phyloP scores from a whole-genome alignment of 75 land plant genomes.

The Selaginella tamariscina region DNA sequence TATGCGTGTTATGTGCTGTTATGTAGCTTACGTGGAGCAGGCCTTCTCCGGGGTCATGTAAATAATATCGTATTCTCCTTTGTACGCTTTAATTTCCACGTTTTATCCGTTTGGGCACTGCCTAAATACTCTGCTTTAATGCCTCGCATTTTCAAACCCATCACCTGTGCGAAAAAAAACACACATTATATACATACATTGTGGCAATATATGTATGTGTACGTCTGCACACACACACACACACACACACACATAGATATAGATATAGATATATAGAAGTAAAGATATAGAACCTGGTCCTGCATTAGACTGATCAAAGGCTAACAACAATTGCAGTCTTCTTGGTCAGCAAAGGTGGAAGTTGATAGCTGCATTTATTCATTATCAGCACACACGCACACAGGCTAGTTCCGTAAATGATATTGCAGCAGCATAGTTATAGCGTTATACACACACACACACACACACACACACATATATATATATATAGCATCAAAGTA shows the following conservation, averaged over 20 bases:
- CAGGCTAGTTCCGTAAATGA: too few species aligned
- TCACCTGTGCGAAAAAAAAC: slow-evolving; percentile 35
- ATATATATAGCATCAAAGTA: too few species aligned
- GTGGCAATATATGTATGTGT: too few species aligned
- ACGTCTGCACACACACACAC: too few species aligned
- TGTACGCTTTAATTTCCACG: slow-evolving; percentile 33
- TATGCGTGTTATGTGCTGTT: too few species aligned
- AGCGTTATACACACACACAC: too few species aligned
- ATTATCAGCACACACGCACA: too few species aligned
- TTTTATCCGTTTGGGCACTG: slow-evolving; percentile 38
- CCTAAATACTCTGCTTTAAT: slow-evolving; percentile 61
- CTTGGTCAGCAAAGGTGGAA: slow-evolving; percentile 48
- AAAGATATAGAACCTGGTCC: slow-evolving; percentile 78
- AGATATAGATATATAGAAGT: too few species aligned
- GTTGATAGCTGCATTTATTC: slow-evolving; percentile 51
- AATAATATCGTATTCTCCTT: slow-evolving; percentile 42
- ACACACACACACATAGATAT: too few species aligned
- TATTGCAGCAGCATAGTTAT: too few species aligned
- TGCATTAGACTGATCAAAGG: slow-evolving; percentile 75
- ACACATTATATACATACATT: neutral
- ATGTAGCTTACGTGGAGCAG: slow-evolving; percentile 13
- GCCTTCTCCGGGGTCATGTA: slow-evolving; percentile 87
- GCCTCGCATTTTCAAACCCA: slow-evolving; percentile 57
- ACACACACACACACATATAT: too few species aligned
- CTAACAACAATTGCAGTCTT: slow-evolving; percentile 71